Conservation (phyloP, 805 yeast genomes). For the Nakazawaea ernobii region DNA sequence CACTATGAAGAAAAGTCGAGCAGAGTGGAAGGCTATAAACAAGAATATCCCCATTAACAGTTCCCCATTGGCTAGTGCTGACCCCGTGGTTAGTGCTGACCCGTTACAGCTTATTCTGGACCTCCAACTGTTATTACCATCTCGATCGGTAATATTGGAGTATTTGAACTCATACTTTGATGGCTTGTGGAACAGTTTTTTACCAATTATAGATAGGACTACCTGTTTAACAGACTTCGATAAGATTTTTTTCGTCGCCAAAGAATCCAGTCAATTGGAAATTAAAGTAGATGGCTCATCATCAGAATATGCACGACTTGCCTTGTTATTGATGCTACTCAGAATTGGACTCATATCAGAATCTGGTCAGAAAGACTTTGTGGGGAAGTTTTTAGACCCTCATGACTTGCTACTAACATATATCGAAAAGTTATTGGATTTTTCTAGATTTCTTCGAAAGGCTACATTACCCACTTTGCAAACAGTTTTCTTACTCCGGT, state of each 20-base stretch:
- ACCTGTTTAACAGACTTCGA: slow-evolving; percentile 17
- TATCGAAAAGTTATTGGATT: neutral
- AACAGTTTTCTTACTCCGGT: neutral
- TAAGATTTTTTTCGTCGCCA: neutral
- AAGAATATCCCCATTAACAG: neutral
- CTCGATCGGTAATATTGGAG: neutral
- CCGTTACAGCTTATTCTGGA: neutral
- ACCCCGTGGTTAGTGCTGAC: neutral
- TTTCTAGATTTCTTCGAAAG: neutral
- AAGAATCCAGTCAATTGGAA: neutral
- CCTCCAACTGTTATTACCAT: neutral
- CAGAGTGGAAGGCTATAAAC: neutral
- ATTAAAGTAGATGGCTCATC: neutral
- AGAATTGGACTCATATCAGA: neutral
- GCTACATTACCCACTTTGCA: slow-evolving; percentile 6
- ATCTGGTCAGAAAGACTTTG: neutral
- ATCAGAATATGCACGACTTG: neutral
- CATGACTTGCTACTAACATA: neutral
- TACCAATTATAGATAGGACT: slow-evolving; percentile 32
- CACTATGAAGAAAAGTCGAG: neutral
- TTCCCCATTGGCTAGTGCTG: too few species aligned
- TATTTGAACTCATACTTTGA: neutral
- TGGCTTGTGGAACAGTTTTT: slow-evolving; percentile 21
- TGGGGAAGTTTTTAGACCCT: neutral
- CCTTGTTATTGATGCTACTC: neutral